phyloP scores from a whole-genome alignment of 1,284 basidiomycete genomes.

The Cryptococcus neoformans region DNA sequence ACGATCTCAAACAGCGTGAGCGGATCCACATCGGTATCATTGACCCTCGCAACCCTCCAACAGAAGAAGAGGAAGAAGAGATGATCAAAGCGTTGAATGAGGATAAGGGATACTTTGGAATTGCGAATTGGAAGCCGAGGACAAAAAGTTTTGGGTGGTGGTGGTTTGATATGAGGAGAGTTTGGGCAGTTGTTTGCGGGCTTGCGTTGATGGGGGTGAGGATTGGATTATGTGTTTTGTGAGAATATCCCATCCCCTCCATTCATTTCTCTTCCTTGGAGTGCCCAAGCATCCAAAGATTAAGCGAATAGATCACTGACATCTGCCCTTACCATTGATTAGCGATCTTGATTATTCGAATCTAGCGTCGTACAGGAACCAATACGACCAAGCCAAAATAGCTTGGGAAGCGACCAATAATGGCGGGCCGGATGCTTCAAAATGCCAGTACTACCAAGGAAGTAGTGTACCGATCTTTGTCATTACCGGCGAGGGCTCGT shows the following conservation, averaged over 20 bases:
- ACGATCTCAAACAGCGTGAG: conserved; percentile 7
- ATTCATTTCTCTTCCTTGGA: neutral
- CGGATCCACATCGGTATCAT: conserved; percentile 7
- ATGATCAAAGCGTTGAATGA: conserved; percentile 10
- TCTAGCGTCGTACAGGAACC: conserved; percentile 11
- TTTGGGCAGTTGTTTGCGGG: conserved; percentile 7
- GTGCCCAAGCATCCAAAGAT: neutral
- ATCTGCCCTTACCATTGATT: neutral
- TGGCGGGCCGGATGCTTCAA: conserved; percentile 13
- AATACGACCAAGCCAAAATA: conserved; percentile 14
- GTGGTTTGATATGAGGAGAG: conserved; percentile 26
- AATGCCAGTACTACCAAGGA: conserved; percentile 28
- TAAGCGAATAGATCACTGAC: neutral
- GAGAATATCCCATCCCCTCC: conserved; percentile 2
- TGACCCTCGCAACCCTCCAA: conserved; percentile 5
- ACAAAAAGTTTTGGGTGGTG: conserved; percentile 13
- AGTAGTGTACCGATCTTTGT: conserved; percentile 23
- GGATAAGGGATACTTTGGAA: conserved; percentile 18
- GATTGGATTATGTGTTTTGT: conserved; percentile 20
- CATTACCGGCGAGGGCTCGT: conserved; percentile 1
- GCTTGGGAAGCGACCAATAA: conserved; percentile 12
- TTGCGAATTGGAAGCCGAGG: conserved; percentile 17
- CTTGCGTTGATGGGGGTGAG: conserved; percentile 16
- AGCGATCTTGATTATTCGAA: conserved; percentile 8
- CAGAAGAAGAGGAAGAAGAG: conserved; percentile 8